Evolutionary conservation across 2,329 filamentous ascomycete genomes (phyloP), one percentile per base, ranked within the genome.

Genomic region (Cytospora leucostoma): DNA sequence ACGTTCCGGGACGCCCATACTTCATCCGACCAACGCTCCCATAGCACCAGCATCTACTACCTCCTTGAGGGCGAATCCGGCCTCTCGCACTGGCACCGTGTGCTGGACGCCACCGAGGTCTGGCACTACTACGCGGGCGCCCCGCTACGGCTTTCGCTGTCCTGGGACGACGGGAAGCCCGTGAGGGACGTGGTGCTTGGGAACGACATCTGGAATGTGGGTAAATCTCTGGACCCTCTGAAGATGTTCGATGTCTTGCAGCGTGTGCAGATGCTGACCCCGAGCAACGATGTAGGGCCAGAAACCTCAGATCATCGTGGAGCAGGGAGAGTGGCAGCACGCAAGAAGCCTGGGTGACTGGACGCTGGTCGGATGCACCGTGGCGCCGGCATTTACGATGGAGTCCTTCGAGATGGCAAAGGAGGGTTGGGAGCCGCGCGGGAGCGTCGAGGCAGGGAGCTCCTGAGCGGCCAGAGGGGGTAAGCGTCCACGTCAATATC

Each of bases 281-380:
- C 50, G 19, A 7, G 19, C 5, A n/a, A 34, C 37, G 33, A 15
- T 19, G 34, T 38, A 56, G 53, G 53, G 53, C 10, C 52, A 55
- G 70, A 65, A 68, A 34, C 81, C 80, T 12, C 80, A 83, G 71
- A 71, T 78, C 1, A 73, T 75, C 1, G 72, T 83, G 12, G 68
- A 73, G 7, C 74, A 72, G 58, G 66, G 70, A 15, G 74, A 76
- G 62, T 83, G 81, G 80, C 81, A 83, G 72, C 72, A 76, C 38
- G 80, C 80, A 0, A 71, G 70, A 62, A 81, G 78, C 52, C 64
- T 74, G 37, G 81, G 81, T 1, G 69, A 75, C 3, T 84, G 80
- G 80, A 82, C 80, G 52, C 11, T 47, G 55, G 55, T 49, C 12
- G 55, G 38, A 11, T 57, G 55, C 55, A 57, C 55, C 3, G 55